These are phyloP conservation scores for Sugiyamaella chiloensis DNA, from an alignment of 805 yeast species.

Conservation along the genomic window DNA sequence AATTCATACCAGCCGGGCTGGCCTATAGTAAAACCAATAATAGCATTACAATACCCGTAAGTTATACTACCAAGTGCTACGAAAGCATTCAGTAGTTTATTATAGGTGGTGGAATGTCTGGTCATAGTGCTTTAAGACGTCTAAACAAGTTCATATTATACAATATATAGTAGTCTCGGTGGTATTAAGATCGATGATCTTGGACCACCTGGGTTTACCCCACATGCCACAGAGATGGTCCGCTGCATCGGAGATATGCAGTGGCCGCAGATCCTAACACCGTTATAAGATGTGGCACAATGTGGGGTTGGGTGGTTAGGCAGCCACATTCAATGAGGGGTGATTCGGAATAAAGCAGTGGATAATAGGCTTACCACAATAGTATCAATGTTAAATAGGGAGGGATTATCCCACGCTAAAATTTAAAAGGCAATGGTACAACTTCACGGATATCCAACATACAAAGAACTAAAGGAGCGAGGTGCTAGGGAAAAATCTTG, in stretches of 20 bases:
- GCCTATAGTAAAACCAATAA: conserved; percentile 10
- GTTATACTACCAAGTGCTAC: conserved; percentile 12
- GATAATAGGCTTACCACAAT: no score
- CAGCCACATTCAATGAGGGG: no score
- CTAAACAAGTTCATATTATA: not conserved
- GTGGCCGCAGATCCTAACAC: no score
- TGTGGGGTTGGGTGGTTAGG: no score
- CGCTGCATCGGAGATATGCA: conserved; percentile 3
- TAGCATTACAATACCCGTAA: conserved; percentile 9
- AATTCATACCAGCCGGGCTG: conserved; percentile 8
- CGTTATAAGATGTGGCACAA: no score
- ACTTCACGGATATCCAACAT: not conserved
- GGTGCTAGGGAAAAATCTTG: not conserved
- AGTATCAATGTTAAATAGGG: no score
- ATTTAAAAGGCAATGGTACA: no score
- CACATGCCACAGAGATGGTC: not conserved
- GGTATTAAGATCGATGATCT: not conserved
- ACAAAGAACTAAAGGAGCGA: not conserved
- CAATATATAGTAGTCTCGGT: no score
- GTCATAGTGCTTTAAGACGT: not conserved
- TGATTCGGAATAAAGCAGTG: no score
- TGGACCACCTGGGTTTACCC: not conserved
- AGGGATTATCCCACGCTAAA: no score
- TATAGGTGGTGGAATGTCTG: not conserved
- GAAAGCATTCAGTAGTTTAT: conserved; percentile 2